A percentile compares a stretch with the other conserved stretches of the same genome.
phyloP scores from a whole-genome alignment of 805 yeast species.

The Yueomyces sp. region DNA sequence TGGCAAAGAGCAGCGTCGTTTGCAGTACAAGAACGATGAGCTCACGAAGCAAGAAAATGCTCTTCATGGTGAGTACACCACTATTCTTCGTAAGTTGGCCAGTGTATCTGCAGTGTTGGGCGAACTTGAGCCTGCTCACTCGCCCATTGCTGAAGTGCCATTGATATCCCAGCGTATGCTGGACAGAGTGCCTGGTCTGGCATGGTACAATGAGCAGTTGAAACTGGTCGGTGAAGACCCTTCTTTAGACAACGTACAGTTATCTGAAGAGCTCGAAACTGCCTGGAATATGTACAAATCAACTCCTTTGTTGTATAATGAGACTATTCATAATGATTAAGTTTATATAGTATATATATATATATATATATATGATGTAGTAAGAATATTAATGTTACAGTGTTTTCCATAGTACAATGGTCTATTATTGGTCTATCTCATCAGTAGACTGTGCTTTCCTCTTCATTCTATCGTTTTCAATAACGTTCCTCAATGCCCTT shows the following conservation, averaged over 20 bases:
- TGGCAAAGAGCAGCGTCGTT: constrained; percentile 5
- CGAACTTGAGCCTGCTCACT: constrained; percentile 2
- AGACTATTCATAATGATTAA: constrained; percentile 1
- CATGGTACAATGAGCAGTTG: constrained; percentile 18
- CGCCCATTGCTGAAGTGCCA: constrained; percentile 2
- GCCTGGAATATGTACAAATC: constrained; percentile 16
- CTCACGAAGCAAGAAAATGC: constrained; percentile 18
- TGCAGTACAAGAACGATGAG: constrained; percentile 19
- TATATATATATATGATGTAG: not conserved
- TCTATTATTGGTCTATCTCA: constrained; percentile 1
- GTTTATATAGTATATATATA: no score
- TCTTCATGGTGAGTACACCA: constrained; percentile 20
- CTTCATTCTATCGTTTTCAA: constrained; percentile 29
- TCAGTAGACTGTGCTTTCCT: constrained; percentile 3
- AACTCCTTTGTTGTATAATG: constrained; percentile 20
- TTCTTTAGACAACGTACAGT: constrained; percentile 3
- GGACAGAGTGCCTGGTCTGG: constrained; percentile 13
- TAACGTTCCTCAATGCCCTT: constrained; percentile 37
- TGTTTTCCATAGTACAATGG: not conserved
- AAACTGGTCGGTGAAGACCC: not conserved
- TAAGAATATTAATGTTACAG: not conserved
- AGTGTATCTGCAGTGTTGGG: constrained; percentile 13
- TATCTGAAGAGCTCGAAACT: constrained; percentile 16
- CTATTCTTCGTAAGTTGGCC: constrained; percentile 19
- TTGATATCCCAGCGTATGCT: constrained; percentile 7